Evolutionary conservation across 2,329 filamentous ascomycete species (phyloP), one percentile per base, ranked within the genome.

Genomic region (Alternaria viburni): DNA sequence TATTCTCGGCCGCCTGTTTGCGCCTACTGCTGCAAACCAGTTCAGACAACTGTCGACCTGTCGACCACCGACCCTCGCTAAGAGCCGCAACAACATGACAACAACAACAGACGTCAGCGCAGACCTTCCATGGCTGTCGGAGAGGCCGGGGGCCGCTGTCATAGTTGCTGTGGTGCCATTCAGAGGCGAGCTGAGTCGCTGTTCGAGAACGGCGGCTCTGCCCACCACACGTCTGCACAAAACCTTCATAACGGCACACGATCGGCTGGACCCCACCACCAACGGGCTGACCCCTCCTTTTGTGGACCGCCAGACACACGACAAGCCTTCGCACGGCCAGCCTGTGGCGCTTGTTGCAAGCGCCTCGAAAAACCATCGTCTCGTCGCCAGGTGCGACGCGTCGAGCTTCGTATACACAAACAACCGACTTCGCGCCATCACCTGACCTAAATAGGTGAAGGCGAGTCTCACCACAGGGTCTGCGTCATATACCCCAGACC

Each of bases 341-440:
- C 69, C 63, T 30, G 69, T 64, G 68, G 72, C 74, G 74, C 74
- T 74, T 77, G 71, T 63, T 45, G 67, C 65, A 54, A 58, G 61
- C 67, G 65, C 66, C 52, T 55, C 64, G 61, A 61, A 65, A 59
- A 69, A 66, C 57, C 50, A 65, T 70, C 73, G 72, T 69, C 64
- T 68, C 59, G 71, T 73, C 71, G 70, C 71, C 70, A 59, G 72
- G 77, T 69, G 61, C 64, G 73, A 79, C 78, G 77, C 75, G 76
- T 66, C 61, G 68, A 67, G 59, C 59, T 59, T 54, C 54, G 32
- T 45, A 71, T 76, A 79, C 76, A 79, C 74, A 79, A 78, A 75
- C 64, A 70, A 72, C 60, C 61, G 41, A 65, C 61, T 54, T 67
- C 72, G 67, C 77, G 73, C 61, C 56, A 67, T 78, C 77, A 74